Conservation (phyloP, 129 eudicot genomes). For the Flaveria robusta region DNA sequence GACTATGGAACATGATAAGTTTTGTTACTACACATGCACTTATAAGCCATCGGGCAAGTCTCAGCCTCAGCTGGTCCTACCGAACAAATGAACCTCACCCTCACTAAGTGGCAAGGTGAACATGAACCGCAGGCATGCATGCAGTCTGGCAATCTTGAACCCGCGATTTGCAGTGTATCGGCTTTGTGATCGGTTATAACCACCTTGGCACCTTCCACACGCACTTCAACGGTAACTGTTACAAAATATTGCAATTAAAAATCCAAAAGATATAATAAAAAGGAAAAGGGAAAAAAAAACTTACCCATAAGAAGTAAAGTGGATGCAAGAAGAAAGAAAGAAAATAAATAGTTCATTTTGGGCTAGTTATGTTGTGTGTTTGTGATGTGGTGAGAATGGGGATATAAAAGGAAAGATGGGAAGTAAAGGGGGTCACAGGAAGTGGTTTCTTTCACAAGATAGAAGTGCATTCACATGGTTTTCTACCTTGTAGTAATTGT, state of each 20-base stretch:
- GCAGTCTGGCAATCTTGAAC: conserved; percentile 85
- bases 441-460: conserved; percentile 35
- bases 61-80: conserved; percentile 21
- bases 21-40: conserved; percentile 79
- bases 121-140: conserved; percentile 93
- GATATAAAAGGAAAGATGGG: conserved; percentile 27
- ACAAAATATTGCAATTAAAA: background rate
- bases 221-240: conserved; percentile 17
- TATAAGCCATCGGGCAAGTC: conserved; percentile 55
- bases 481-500: conserved; percentile 27
- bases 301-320: conserved; percentile 34
- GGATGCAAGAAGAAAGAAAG: conserved; percentile 24
- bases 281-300: background rate
- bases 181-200: conserved; percentile 14
- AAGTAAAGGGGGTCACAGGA: conserved; percentile 35
- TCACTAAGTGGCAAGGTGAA: conserved; percentile 80
- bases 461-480: conserved; percentile 39
- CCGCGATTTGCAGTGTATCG: conserved; percentile 65
- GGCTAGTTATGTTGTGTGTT: conserved; percentile 10
- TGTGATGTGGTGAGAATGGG: conserved; percentile 24
- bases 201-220: background rate
- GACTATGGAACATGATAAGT: conserved; percentile 66
- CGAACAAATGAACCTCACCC: conserved; percentile 83
- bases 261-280: background rate
- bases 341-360: conserved; percentile 29